Evolutionary conservation across 345 rosid species (phyloP), one percentile per base, ranked within the genome.

Genomic region (Salix udensis): DNA sequence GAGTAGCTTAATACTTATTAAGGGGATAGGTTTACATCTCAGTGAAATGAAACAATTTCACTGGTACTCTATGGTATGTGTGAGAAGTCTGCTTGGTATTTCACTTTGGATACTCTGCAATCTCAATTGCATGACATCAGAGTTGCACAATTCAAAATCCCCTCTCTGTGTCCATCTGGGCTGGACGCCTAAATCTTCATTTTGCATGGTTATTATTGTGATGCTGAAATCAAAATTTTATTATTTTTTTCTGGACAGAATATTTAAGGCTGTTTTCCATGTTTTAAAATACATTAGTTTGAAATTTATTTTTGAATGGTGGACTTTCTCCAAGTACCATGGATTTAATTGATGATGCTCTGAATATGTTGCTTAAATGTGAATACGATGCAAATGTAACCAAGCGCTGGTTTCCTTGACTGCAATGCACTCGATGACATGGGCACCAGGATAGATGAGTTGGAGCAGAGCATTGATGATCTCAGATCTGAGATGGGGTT

Each of bases 401-500:
- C 21, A 15, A 42, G 39, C 24, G 5, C 13, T 67, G 69, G 65
- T 78, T 86, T 92, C 89, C 87, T 90, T 88, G 87, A 91, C 78
- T 64, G 39, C 79, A 80, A 55, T 83, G 75, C 87, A 94, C 96
- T 91, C 66, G 97, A 94, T 86, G 98, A 94, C 72, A 94, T 92
- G 96, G 96, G 94, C 68, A 77, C 68, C 81, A 86, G 90, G 84
- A 92, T 92, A 68, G 90, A 89, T 79, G 94, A 94, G 82, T 84
- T 91, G 83, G 97, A 94, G 88, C 92, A 88, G 81, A 92, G 92
- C 89, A 85, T 94, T 84, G 89, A 88, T 36, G 97, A 90, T 70
- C 94, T 92, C 67, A 85, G 79, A 81, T 64, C 88, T 67, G 91
- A 87, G 81, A 85, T 89, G 90, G 95, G 90, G 8, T 84, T 88